These are phyloP conservation scores for Cyclostephanos invisitatus DNA, from an alignment of 108 stramenopile genomes.

Conservation along the genomic window DNA sequence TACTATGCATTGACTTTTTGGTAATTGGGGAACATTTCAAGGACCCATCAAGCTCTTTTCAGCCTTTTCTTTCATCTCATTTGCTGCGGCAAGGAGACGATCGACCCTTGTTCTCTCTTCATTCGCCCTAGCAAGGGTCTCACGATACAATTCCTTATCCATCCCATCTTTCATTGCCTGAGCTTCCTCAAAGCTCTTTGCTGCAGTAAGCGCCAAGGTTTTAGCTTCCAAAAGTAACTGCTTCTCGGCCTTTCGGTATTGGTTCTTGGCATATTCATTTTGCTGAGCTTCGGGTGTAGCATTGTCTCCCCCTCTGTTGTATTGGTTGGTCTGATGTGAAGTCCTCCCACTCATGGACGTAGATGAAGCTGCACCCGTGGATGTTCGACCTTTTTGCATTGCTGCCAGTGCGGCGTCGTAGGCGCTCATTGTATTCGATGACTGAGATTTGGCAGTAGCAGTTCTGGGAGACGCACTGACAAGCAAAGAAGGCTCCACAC, in stretches of 20 bases:
- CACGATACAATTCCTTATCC: conserved; percentile 18
- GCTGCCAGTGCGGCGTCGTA: conserved; percentile 22
- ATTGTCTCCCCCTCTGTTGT: conserved; percentile 15
- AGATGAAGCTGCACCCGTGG: conserved; percentile 3
- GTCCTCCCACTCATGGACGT: conserved; percentile 40
- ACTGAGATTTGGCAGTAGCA: conserved; percentile 1
- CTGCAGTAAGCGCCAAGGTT: conserved; percentile 22
- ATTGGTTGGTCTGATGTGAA: conserved; percentile 28
- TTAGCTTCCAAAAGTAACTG: conserved; percentile 36
- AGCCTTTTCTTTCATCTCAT: conserved; percentile 37
- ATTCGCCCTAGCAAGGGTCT: conserved; percentile 23
- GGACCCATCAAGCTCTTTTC: conserved; percentile 5
- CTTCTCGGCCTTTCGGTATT: conserved; percentile 33
- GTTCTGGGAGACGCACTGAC: not conserved
- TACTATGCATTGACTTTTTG: too few relatives aligned
- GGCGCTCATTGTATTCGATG: conserved; percentile 27
- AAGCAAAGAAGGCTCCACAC: not conserved
- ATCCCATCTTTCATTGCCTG: conserved; percentile 11
- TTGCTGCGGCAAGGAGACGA: conserved; percentile 33
- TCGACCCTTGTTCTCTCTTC: conserved; percentile 32
- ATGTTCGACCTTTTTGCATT: not conserved
- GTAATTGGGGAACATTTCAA: too few relatives aligned
- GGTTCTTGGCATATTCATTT: conserved; percentile 9
- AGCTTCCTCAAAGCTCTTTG: conserved; percentile 36
- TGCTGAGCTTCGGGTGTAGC: conserved; percentile 8